Base-by-base conservation (phyloP, 1,139 yeast species). In the Candida sp. region DNA sequence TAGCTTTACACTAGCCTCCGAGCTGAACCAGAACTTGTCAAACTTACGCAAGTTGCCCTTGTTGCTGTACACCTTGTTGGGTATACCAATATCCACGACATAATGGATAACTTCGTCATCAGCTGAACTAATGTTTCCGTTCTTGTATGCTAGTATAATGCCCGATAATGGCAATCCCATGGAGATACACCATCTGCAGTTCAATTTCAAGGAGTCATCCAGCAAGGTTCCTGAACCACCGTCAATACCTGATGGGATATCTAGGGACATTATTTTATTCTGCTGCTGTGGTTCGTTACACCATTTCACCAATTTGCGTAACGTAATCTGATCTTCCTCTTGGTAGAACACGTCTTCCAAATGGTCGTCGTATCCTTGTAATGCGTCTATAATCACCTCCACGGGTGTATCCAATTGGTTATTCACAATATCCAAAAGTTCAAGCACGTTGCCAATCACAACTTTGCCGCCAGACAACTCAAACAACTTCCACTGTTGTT, bases 211-310 rank as follows among this genome's bases (percentile, higher is more conserved):
- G 22, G 65, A 56, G 40, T 69, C 70, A 39, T 73, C 74, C 53
- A 65, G 65, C 2, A 71, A 63, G 4, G 85, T 78, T 7, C 97
- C 97, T 0, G 96, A 85, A 4, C 96, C 90, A 7, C 96, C 88
- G 62, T 91, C 97, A 41, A 89, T 75, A 6, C 97, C 97, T 0
- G 93, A 81, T 3, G 97, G 96, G 33, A 90, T 82, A 61, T 91
- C 97, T 28, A 92, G 67, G 0, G 96, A 88, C 73, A 90, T 72
- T 11, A 86, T 71, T 46, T 83, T 80, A 7, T 79, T 71, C 44
- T 72, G 71, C 39, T 72, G 74, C 11, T 64, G 64, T n/a, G 80
- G 80, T 46, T 72, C 73, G 57, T 88, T 88, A 54, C 89, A 83
- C 97, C 97, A 92, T 17, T 69, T 69, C 30, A 90, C 78, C 26